Conservation (phyloP, 495 filamentous ascomycete genomes). For the Talaromyces stipitatus region DNA sequence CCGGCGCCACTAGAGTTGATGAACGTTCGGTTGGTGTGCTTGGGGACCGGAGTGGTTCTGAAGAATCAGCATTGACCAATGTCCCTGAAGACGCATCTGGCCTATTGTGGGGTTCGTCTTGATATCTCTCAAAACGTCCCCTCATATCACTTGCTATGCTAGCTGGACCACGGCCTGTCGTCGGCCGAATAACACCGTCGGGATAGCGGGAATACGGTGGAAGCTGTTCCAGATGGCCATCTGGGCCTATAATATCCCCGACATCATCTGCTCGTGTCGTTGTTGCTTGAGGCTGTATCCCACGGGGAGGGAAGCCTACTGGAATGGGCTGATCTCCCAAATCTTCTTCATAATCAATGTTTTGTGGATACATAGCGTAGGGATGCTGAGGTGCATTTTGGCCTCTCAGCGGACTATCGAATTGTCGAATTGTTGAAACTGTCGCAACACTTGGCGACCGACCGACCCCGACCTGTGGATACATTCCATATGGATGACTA, state of each 20-base stretch:
- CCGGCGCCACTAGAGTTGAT: conserved; percentile 25
- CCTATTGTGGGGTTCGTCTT: conserved; percentile 17
- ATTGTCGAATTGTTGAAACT: conserved; percentile 47
- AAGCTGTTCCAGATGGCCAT: conserved; percentile 83
- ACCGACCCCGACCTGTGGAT: conserved; percentile 44
- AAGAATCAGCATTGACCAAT: conserved; percentile 11
- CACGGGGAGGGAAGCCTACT: conserved; percentile 65
- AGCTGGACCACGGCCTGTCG: neutral
- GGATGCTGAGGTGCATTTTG: conserved; percentile 74
- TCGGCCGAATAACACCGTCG: conserved; percentile 37
- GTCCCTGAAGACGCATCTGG: conserved; percentile 42
- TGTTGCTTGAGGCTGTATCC: conserved; percentile 59
- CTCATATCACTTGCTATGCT: conserved; percentile 7
- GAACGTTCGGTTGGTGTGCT: neutral
- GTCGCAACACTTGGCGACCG: conserved; percentile 60
- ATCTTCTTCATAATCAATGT: conserved; percentile 49
- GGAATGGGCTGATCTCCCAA: conserved; percentile 46
- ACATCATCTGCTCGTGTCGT: conserved; percentile 71
- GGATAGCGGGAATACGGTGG: conserved; percentile 84
- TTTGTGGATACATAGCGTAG: conserved; percentile 79
- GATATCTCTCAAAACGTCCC: neutral
- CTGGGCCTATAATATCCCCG: conserved; percentile 79
- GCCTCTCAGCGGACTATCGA: conserved; percentile 54
- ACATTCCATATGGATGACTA: conserved; percentile 50
- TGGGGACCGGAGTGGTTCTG: neutral